Percentiles rank a stretch among this genome's conserved stretches.
These are phyloP conservation scores for Pythium vanterpoolii DNA, from an alignment of 352 stramenopile genomes.

Conservation along the genomic window DNA sequence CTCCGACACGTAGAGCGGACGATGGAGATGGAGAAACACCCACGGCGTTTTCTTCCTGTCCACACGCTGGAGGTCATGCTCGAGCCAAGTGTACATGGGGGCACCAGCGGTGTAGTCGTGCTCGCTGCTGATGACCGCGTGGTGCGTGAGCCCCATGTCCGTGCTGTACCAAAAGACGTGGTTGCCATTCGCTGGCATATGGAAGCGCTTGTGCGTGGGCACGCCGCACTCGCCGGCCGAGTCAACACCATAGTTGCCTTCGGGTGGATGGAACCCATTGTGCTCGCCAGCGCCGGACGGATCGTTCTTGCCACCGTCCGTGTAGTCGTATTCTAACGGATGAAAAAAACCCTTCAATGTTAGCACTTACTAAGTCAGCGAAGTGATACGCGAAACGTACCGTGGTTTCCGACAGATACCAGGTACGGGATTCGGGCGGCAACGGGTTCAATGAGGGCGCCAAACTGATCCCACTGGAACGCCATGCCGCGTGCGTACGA, in stretches of 20 bases:
- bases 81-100: slow-evolving; percentile 26
- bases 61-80: slow-evolving; percentile 14
- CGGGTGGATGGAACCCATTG: slow-evolving; percentile 9
- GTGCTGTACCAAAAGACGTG: slow-evolving; percentile 28
- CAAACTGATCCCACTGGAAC: slow-evolving; percentile 69
- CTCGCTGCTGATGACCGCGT: slow-evolving; percentile 25
- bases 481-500: slow-evolving; percentile 53
- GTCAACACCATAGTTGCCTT: slow-evolving; percentile 18
- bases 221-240: slow-evolving; percentile 70
- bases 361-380: too few relatives aligned
- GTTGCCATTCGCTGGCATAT: slow-evolving; percentile 36
- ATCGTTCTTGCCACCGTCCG: slow-evolving; percentile 9
- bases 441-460: slow-evolving; percentile 64
- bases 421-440: slow-evolving; percentile 60
- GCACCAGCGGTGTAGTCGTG: slow-evolving; percentile 23
- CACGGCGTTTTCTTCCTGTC: slow-evolving; percentile 21
- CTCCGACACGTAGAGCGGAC: slow-evolving; percentile 23
- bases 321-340: slow-evolving; percentile 22
- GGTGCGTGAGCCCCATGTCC: slow-evolving; percentile 22
- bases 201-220: slow-evolving; percentile 49
- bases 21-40: slow-evolving; percentile 22
- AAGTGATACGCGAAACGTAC: too few relatives aligned
- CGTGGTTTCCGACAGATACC: slow-evolving; percentile 38
- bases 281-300: slow-evolving; percentile 9
- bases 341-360: too few relatives aligned